phyloP scores from a whole-genome alignment of 345 rosid genomes.

The Eucalyptus melliodora region DNA sequence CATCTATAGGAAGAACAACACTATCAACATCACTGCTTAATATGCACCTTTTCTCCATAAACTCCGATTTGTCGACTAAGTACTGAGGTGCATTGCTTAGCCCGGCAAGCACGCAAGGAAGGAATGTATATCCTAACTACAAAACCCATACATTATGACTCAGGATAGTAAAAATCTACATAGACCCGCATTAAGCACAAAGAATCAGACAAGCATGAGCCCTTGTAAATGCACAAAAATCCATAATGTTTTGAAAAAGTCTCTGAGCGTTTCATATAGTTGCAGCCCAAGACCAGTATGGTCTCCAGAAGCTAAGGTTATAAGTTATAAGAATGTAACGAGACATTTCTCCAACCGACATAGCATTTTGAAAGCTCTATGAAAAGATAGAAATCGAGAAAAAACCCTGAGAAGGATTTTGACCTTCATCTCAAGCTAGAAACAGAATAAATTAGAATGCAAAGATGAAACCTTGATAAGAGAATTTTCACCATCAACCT shows the following conservation, averaged over 20 bases:
- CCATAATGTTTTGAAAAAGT: neutral
- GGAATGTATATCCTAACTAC: slow-evolving; percentile 49
- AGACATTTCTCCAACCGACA: neutral
- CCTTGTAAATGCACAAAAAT: neutral
- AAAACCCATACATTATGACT: neutral
- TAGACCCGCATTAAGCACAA: neutral
- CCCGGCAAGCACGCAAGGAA: slow-evolving; percentile 59
- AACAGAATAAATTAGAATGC: neutral
- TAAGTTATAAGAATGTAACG: neutral
- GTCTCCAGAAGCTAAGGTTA: neutral
- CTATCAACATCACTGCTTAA: slow-evolving; percentile 42
- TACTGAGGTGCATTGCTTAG: slow-evolving; percentile 47
- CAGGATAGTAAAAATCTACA: neutral
- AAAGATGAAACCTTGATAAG: neutral
- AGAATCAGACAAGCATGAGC: neutral
- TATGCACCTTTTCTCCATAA: slow-evolving; percentile 17
- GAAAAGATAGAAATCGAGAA: neutral
- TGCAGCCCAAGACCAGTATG: neutral
- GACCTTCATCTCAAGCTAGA: neutral
- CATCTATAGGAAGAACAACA: slow-evolving; percentile 36
- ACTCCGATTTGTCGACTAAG: slow-evolving; percentile 11
- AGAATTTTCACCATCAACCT: neutral
- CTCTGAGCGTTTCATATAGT: neutral
- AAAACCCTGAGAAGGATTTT: neutral
- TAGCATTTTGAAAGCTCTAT: neutral